phyloP scores from a whole-genome alignment of 2,329 filamentous ascomycete species.

The Podosphaera fusca region DNA sequence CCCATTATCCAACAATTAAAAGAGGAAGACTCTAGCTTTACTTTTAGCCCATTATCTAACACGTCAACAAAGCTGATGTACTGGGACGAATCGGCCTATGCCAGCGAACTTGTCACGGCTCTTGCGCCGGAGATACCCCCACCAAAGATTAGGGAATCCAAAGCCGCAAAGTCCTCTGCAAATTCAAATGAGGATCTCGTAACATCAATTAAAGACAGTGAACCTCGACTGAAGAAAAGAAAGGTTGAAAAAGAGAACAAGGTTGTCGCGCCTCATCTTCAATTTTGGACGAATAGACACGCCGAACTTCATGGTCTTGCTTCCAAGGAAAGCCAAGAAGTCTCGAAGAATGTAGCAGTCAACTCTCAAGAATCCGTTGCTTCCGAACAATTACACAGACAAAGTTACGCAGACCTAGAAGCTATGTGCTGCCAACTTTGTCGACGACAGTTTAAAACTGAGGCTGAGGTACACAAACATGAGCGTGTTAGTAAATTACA shows the following conservation, averaged over 20 bases:
- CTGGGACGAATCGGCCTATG: conserved; percentile 53
- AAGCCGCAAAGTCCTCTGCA: conserved; percentile 17
- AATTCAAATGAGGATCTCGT: conserved; percentile 18
- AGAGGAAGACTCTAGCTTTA: conserved; percentile 34
- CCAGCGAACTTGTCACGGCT: conserved; percentile 38
- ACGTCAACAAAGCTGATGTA: conserved; percentile 45
- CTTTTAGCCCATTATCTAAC: conserved; percentile 49
- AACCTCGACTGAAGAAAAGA: conserved; percentile 26
- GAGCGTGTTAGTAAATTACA: conserved; percentile 35
- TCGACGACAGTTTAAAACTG: conserved; percentile 30
- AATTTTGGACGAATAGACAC: conserved; percentile 50
- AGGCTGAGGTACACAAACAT: conserved; percentile 32
- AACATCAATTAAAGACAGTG: conserved; percentile 16
- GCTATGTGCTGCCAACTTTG: conserved; percentile 39
- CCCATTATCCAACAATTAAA: conserved; percentile 38
- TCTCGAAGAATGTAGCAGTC: conserved; percentile 4
- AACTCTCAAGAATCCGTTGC: conserved; percentile 2
- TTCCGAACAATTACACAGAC: conserved; percentile 18
- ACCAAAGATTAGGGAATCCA: conserved; percentile 10
- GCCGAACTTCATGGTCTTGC: conserved; percentile 37
- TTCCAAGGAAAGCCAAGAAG: conserved; percentile 15
- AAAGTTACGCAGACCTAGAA: conserved; percentile 36
- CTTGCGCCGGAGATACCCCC: conserved; percentile 21
- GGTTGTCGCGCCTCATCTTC: conserved; percentile 37
- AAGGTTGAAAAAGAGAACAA: conserved; percentile 29